Percentiles rank a stretch among this genome's conserved stretches.
These are phyloP conservation scores for Hydnomerulius pinastri DNA, from an alignment of 768 basidiomycete genomes.

Conservation along the genomic window DNA sequence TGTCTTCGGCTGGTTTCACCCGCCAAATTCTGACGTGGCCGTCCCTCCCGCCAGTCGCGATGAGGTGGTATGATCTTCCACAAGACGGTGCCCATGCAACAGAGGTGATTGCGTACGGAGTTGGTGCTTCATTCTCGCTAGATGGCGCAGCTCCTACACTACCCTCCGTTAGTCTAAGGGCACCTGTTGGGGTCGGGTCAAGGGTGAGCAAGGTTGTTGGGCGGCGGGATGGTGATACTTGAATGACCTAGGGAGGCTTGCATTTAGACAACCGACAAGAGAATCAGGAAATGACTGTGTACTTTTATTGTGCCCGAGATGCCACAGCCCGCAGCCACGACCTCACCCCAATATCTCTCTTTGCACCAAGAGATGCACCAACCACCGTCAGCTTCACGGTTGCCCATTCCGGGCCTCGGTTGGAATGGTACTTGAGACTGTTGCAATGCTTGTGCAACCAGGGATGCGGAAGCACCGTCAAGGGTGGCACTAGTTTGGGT, in stretches of 20 bases:
- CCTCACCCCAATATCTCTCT: conserved; percentile 93
- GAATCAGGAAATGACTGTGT: conserved; percentile 10
- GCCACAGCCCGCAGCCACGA: conserved; percentile 79
- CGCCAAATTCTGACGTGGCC: conserved; percentile 91
- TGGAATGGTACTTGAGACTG: conserved; percentile 43
- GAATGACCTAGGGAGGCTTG: conserved; percentile 58
- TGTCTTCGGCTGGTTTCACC: conserved; percentile 60
- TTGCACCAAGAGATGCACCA: conserved; percentile 97
- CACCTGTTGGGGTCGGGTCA: conserved; percentile 39
- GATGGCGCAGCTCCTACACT: conserved; percentile 19
- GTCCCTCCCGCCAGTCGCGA: conserved; percentile 88
- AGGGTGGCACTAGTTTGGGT: conserved; percentile 61
- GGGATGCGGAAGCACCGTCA: conserved; percentile 56
- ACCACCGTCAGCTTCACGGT: conserved; percentile 84
- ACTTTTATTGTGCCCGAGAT: conserved; percentile 78
- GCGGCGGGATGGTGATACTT: conserved; percentile 67
- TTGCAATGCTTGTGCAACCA: conserved; percentile 66
- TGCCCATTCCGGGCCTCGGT: conserved; percentile 49
- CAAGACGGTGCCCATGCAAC: conserved; percentile 95
- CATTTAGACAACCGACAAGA: neutral
- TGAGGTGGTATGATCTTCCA: conserved; percentile 90
- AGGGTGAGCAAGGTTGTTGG: conserved; percentile 64
- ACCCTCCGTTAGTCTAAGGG: conserved; percentile 20
- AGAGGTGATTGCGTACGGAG: conserved; percentile 70
- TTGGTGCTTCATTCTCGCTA: conserved; percentile 37